Conservation (phyloP, 768 basidiomycete species). For the Suillus occidentalis region DNA sequence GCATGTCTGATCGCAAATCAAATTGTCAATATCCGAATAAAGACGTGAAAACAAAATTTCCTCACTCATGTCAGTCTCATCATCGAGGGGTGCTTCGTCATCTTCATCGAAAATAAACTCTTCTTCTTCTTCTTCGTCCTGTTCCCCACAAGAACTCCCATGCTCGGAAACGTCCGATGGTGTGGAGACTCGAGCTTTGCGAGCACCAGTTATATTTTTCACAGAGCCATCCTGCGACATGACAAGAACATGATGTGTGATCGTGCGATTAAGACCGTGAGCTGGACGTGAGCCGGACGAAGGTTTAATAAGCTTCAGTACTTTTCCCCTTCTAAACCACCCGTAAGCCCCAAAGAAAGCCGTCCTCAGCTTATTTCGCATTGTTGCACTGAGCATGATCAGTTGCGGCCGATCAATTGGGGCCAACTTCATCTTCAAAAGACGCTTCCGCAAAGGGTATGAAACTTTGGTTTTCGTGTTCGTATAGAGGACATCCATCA, state of each 20-base stretch:
- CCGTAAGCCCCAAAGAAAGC: constrained; percentile 53
- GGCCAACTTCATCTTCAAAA: constrained; percentile 11
- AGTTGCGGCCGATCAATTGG: constrained; percentile 50
- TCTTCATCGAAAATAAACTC: constrained; percentile 26
- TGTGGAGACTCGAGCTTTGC: constrained; percentile 10
- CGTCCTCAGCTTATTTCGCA: constrained; percentile 45
- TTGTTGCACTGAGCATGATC: constrained; percentile 70
- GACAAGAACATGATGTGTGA: constrained; percentile 58
- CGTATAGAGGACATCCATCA: constrained; percentile 59
- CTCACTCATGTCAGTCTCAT: constrained; percentile 25
- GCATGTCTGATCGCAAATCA: constrained; percentile 39
- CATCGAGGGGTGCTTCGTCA: constrained; percentile 18
- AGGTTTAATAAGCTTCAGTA: constrained; percentile 28
- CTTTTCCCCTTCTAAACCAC: constrained; percentile 51
- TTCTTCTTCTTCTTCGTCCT: constrained; percentile 14
- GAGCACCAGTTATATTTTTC: constrained; percentile 54
- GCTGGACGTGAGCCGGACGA: constrained; percentile 27
- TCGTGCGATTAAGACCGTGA: constrained; percentile 29
- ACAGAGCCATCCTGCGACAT: constrained; percentile 53
- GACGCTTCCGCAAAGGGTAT: constrained; percentile 6
- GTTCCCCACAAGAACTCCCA: background rate
- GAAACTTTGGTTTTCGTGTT: constrained; percentile 24
- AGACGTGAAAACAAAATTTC: background rate
- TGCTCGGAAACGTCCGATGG: background rate
- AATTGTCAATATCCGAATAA: constrained; percentile 11